These are phyloP conservation scores for Verticillium klebahnii DNA, from an alignment of 2,329 filamentous ascomycete species.

Conservation along the genomic window DNA sequence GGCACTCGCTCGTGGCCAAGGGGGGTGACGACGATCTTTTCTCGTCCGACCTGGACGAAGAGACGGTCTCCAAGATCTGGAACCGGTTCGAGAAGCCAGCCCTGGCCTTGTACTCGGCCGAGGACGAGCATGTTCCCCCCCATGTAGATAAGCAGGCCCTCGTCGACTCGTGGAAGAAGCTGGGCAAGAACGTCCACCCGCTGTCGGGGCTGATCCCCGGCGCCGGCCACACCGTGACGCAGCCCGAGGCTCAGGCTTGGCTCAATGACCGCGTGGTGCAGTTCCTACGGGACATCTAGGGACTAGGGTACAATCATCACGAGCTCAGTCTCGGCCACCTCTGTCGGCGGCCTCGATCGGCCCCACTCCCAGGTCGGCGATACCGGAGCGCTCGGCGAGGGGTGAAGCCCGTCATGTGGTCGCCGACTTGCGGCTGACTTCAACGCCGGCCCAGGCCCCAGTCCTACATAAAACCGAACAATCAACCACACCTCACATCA, in stretches of 20 bases:
- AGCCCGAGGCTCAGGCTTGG: constrained; percentile 42
- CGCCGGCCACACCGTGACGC: constrained; percentile 45
- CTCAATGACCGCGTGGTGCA: constrained; percentile 39
- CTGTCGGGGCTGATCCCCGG: constrained; percentile 49
- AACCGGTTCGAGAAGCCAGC: constrained; percentile 54
- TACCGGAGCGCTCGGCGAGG: background rate
- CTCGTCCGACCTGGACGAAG: constrained; percentile 65
- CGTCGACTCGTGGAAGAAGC: constrained; percentile 50
- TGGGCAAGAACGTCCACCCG: constrained; percentile 40
- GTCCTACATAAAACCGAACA: background rate
- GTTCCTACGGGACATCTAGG: constrained; percentile 32
- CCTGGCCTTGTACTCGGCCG: constrained; percentile 59
- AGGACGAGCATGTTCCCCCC: constrained; percentile 61
- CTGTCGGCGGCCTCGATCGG: background rate
- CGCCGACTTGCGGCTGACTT: background rate
- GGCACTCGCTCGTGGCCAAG: constrained; percentile 42
- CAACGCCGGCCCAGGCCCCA: background rate
- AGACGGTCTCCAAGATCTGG: constrained; percentile 60
- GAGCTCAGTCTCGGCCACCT: background rate
- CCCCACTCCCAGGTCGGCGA: background rate
- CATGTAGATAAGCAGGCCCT: constrained; percentile 53
- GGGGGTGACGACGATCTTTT: constrained; percentile 82
- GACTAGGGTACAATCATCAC: background rate
- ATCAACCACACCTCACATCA: background rate
- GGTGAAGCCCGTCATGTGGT: background rate